Evolutionary conservation across 202 grass and related monocot species (phyloP).

Genomic region (Dendrocalamus latiflorus): DNA sequence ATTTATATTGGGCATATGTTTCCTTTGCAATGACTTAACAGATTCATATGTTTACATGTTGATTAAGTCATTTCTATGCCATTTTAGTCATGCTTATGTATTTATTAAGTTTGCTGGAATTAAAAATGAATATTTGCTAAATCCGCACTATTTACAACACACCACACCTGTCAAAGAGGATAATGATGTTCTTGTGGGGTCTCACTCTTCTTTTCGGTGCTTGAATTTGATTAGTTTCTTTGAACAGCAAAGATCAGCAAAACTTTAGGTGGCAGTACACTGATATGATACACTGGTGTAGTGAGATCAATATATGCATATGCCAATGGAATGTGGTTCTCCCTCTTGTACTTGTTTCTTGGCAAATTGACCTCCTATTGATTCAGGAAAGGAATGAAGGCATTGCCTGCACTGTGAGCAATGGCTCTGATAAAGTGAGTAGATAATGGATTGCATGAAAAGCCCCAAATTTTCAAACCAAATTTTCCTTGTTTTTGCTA

Average conservation of each 20-base stretch:
- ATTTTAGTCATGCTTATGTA: too few relatives aligned
- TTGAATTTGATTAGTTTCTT: background rate
- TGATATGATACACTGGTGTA: background rate
- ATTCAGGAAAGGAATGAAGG: background rate
- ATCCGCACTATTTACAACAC: background rate
- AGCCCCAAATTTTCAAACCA: too few relatives aligned
- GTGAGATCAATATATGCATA: background rate
- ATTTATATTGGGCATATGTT: too few relatives aligned
- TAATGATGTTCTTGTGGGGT: conserved; percentile 4
- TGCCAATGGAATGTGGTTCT: background rate
- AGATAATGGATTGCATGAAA: background rate
- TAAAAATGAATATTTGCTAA: too few relatives aligned
- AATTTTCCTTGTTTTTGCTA: too few relatives aligned
- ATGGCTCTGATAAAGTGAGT: background rate
- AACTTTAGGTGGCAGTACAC: conserved; percentile 28
- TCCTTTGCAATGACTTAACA: too few relatives aligned
- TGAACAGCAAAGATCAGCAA: conserved; percentile 12
- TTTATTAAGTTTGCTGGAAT: too few relatives aligned
- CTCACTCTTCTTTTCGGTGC: background rate
- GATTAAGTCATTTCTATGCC: too few relatives aligned
- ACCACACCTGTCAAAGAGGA: conserved; percentile 13
- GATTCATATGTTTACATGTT: too few relatives aligned
- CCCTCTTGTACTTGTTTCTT: background rate
- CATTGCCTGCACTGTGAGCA: background rate
- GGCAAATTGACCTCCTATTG: background rate